Base-by-base conservation (phyloP, 192 early-diverging fungal species). In the Coemansia sp. region DNA sequence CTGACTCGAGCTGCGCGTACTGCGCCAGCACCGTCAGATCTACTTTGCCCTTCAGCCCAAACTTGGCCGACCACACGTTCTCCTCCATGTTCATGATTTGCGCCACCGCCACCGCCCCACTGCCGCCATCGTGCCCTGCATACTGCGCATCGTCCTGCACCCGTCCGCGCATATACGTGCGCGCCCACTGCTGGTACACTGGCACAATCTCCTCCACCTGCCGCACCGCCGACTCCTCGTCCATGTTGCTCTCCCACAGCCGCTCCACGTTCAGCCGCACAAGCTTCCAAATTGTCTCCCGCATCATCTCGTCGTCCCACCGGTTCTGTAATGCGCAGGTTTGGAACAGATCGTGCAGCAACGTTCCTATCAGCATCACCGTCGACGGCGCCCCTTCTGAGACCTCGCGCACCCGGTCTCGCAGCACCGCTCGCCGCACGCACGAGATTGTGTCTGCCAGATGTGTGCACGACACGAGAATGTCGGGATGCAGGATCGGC, bases 41-140 rank as follows among this genome's bases (percentile, higher is more conserved):
- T 23, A 98, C 85, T 65, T 92, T 94, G 22, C 96, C 96, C 58
- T 96, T 96, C 15, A 98, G 75, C 1, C 96, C 96, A 81, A 87
- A 96, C 67, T 76, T 92, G 8, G 93, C 91, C 29, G 93, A 94
- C 93, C 93, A 97, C 22, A 95, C 83, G 53, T 87, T 87, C 60
- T 98, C 95, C 69, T 98, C 96, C 62, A 96, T 90, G 62, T 94
- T 90, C 39, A 95, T 62, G 0, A 94, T 75, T 51, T 90, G 89
- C 23, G 77, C 82, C 22, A 97, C 77, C 21, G 86, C 78, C 9
- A 87, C 62, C 21, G 51, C 24, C 8, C 29, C 66, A 12, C 41
- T 24, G 1, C 47, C 21, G 27, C 57, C 24, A 3, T 67, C 43
- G 60, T 67, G 70, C 23, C 37, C 55, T 9, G 45, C 57, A 29